A percentile compares a stretch with the other conserved stretches of the same genome.
phyloP scores from a whole-genome alignment of 306 rosid genomes.

The Quercus variabilis region DNA sequence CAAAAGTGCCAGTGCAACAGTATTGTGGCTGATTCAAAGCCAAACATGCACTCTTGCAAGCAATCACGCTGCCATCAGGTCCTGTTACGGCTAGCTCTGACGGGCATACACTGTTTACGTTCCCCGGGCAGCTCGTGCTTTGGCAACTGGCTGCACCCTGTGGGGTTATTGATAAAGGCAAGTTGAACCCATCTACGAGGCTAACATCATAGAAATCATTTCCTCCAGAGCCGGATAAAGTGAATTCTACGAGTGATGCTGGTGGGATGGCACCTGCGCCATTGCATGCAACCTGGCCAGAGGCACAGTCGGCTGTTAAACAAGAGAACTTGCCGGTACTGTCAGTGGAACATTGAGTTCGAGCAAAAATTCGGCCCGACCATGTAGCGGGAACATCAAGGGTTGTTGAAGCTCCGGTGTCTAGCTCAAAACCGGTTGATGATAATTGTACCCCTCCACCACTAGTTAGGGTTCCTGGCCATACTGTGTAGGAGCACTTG shows the following conservation, averaged over 20 bases:
- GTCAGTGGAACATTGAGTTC: too few species aligned
- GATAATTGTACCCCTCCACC: constrained; percentile 33
- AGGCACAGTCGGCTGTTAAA: constrained; percentile 51
- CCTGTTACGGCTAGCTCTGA: background rate
- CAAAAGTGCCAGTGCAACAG: too few species aligned
- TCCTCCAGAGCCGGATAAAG: constrained; percentile 29
- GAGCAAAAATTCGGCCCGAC: too few species aligned
- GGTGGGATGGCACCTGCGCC: constrained; percentile 57
- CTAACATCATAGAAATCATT: constrained; percentile 62
- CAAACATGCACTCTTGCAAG: too few species aligned
- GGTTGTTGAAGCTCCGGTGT: too few species aligned
- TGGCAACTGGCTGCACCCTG: constrained; percentile 39
- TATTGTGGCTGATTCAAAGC: too few species aligned
- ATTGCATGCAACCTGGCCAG: constrained; percentile 50
- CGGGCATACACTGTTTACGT: constrained; percentile 37
- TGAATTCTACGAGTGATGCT: constrained; percentile 37
- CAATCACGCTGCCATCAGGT: too few species aligned
- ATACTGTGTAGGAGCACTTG: constrained; percentile 39
- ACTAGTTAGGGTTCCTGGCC: constrained; percentile 63
- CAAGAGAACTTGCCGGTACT: constrained; percentile 30
- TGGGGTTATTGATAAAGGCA: constrained; percentile 17
- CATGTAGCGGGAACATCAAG: too few species aligned
- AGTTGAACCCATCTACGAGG: constrained; percentile 40
- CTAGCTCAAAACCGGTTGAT: constrained; percentile 45
- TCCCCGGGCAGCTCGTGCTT: constrained; percentile 18